Evolutionary conservation across 108 stramenopile genomes (phyloP).

Genomic region (Nitzschia sp.): DNA sequence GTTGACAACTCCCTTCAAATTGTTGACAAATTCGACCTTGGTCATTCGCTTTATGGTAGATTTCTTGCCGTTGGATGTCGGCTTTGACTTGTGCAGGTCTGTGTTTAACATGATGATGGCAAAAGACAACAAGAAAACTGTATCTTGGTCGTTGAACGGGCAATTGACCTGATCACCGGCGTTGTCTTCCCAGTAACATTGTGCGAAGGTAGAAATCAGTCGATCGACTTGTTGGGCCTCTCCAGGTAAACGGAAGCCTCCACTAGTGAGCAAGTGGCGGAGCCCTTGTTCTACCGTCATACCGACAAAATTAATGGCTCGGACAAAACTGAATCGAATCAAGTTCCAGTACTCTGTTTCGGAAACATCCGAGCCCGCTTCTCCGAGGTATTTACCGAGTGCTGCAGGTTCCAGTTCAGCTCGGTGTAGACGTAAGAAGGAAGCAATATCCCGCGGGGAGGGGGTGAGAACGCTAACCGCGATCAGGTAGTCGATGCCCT

Average conservation of each 20-base stretch:
- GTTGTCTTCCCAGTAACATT: constrained; percentile 97
- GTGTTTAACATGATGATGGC: constrained; percentile 98
- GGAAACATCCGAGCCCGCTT: constrained; percentile 61
- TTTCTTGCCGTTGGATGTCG: constrained; percentile 13
- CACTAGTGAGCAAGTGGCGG: constrained; percentile 86
- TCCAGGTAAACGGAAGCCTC: constrained; percentile 94
- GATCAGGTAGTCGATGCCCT: constrained; percentile 92
- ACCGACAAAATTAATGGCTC: constrained; percentile 92
- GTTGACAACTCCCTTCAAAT: constrained; percentile 74
- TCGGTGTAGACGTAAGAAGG: constrained; percentile 88
- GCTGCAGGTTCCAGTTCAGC: constrained; percentile 66
- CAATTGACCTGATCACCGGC: constrained; percentile 72
- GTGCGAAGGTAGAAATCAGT: constrained; percentile 86
- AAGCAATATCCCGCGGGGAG: constrained; percentile 87
- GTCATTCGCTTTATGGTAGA: constrained; percentile 79
- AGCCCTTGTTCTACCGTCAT: constrained; percentile 93
- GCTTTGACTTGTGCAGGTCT: constrained; percentile 86
- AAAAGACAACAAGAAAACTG: constrained; percentile 91
- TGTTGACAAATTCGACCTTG: constrained; percentile 84
- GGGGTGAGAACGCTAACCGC: constrained; percentile 86
- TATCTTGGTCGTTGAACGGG: constrained; percentile 89
- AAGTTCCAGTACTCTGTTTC: constrained; percentile 90
- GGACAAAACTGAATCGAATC: constrained; percentile 82
- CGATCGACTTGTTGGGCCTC: constrained; percentile 97
- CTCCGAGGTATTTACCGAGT: constrained; percentile 93